Percentiles rank a stretch among this genome's conserved stretches.
phyloP scores from a whole-genome alignment of 2,329 filamentous ascomycete species.

The Aureobasidium sp. region DNA sequence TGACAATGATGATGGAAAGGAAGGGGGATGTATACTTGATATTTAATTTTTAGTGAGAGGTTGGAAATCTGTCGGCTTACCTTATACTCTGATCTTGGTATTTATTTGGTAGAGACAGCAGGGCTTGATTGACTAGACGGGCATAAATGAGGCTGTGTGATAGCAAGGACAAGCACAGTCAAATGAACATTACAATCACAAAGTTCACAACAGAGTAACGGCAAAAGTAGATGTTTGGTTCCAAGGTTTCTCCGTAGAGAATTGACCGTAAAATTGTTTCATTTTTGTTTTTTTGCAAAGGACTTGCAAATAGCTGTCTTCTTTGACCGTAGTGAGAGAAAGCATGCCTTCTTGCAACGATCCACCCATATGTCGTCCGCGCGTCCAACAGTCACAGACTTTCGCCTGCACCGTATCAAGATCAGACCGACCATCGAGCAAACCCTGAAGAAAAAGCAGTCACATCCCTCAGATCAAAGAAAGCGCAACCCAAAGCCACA shows the following conservation, averaged over 20 bases:
- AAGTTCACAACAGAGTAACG: background rate
- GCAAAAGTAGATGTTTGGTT: background rate
- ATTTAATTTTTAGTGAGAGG: no score
- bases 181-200: background rate
- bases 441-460: background rate
- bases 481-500: background rate
- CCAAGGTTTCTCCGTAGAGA: constrained; percentile 7
- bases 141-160: no score
- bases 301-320: background rate
- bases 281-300: constrained; percentile 10
- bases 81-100: no score
- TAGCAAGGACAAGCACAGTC: background rate
- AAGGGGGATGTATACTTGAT: no score
- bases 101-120: no score
- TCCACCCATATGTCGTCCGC: background rate
- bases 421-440: background rate
- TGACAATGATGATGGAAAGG: no score
- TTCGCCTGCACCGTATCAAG: constrained; percentile 7
- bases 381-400: constrained; percentile 1
- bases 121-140: no score
- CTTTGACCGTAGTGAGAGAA: background rate
- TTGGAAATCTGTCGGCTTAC: no score
- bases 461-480: background rate
- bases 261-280: background rate
- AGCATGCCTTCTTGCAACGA: background rate